Evolutionary conservation across 2,329 filamentous ascomycete species (phyloP).

Genomic region (Karstenula rhodostoma): DNA sequence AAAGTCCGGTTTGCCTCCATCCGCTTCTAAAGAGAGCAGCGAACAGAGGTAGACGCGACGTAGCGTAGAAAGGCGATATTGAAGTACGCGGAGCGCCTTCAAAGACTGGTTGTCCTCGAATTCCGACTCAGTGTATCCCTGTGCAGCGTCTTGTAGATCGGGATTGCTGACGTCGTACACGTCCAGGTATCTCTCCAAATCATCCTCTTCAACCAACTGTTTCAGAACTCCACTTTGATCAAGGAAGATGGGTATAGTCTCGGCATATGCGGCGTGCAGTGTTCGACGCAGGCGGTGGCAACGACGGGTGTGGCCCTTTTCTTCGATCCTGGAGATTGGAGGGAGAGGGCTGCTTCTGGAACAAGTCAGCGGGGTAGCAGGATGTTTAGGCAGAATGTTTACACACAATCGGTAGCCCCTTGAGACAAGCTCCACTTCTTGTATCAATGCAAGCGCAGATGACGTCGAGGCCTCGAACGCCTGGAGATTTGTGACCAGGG

Average conservation of each 20-base stretch:
- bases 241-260: slow-evolving; percentile 75
- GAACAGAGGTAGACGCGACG: slow-evolving; percentile 88
- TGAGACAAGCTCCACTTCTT: slow-evolving; percentile 95
- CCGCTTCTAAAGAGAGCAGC: slow-evolving; percentile 85
- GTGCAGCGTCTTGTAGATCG: slow-evolving; percentile 55
- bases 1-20: slow-evolving; percentile 79
- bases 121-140: slow-evolving; percentile 68
- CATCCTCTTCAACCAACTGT: slow-evolving; percentile 77
- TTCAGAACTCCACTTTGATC: slow-evolving; percentile 74
- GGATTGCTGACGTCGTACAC: slow-evolving; percentile 60
- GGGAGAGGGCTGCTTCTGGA: slow-evolving; percentile 84
- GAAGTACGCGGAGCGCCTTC: slow-evolving; percentile 73
- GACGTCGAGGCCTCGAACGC: slow-evolving; percentile 80
- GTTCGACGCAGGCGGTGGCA: slow-evolving; percentile 81
- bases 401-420: slow-evolving; percentile 84
- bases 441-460: slow-evolving; percentile 81
- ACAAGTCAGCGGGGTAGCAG: slow-evolving; percentile 32
- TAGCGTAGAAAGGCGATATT: slow-evolving; percentile 78
- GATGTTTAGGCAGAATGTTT: slow-evolving; percentile 17
- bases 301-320: slow-evolving; percentile 77
- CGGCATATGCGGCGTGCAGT: slow-evolving; percentile 74
- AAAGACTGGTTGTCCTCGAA: slow-evolving; percentile 80
- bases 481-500: slow-evolving; percentile 77
- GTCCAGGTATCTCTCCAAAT: slow-evolving; percentile 92
- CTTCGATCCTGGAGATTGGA: slow-evolving; percentile 90